Conservation (phyloP, 176 grass and related monocot species). For the Avena eriantha region DNA sequence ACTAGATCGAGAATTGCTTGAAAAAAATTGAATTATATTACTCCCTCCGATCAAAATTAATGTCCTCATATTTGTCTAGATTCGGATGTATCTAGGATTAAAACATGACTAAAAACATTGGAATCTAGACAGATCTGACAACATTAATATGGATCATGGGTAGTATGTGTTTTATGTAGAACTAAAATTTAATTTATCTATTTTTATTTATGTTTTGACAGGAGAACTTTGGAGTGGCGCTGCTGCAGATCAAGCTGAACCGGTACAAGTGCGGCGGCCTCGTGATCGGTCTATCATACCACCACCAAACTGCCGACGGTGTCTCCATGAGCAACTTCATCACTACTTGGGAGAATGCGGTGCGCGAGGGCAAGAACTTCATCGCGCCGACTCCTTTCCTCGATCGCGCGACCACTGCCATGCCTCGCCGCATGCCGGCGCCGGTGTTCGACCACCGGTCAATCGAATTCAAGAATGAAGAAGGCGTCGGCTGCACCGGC, state of each 20-base stretch:
- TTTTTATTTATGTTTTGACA: too few relatives aligned
- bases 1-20: too few relatives aligned
- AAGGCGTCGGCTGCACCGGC: not conserved
- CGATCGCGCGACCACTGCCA: not conserved
- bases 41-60: too few relatives aligned
- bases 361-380: not conserved
- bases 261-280: not conserved
- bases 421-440: not conserved
- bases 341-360: not conserved
- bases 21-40: too few relatives aligned
- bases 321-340: not conserved
- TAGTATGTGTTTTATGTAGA: too few relatives aligned
- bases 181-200: too few relatives aligned
- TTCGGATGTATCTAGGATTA: too few relatives aligned
- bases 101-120: too few relatives aligned
- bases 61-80: too few relatives aligned
- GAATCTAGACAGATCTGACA: too few relatives aligned
- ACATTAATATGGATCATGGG: too few relatives aligned
- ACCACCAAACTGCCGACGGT: not conserved
- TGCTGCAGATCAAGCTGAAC: conserved; percentile 2
- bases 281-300: not conserved
- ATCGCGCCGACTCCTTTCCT: not conserved
- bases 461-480: not conserved
- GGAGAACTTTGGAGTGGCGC: not conserved
- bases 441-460: not conserved